Percentiles rank a stretch among this genome's conserved stretches.
These are phyloP conservation scores for Laguncularia racemosa DNA, from an alignment of 345 rosid species.

Conservation along the genomic window DNA sequence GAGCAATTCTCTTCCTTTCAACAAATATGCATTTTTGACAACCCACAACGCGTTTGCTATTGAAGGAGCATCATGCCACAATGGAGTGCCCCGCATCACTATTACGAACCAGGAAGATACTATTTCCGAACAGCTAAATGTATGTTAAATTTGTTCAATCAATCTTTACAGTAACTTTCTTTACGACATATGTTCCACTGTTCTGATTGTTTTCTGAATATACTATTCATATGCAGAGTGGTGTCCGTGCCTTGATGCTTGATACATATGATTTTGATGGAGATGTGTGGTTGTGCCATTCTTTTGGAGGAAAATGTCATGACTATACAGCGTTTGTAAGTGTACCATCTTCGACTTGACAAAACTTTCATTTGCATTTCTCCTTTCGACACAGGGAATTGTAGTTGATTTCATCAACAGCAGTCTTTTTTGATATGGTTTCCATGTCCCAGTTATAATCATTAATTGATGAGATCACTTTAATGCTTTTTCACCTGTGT, in stretches of 20 bases:
- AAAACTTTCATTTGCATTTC: not conserved
- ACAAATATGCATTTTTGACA: constrained; percentile 62
- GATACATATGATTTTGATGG: constrained; percentile 63
- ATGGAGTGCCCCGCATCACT: constrained; percentile 40
- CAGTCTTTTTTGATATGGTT: too few species aligned
- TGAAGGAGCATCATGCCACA: constrained; percentile 38
- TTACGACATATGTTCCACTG: not conserved
- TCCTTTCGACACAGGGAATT: not conserved
- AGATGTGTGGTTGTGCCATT: constrained; percentile 71
- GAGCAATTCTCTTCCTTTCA: constrained; percentile 66
- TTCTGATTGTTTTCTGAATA: too few species aligned
- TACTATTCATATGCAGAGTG: constrained; percentile 30
- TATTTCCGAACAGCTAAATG: constrained; percentile 51
- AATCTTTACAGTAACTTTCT: not conserved
- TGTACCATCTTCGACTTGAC: not conserved
- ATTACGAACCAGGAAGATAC: constrained; percentile 62
- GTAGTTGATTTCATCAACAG: too few species aligned
- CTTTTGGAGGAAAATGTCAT: constrained; percentile 45
- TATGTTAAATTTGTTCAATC: constrained; percentile 7
- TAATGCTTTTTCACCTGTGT: too few species aligned
- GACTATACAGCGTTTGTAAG: constrained; percentile 60
- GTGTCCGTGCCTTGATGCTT: constrained; percentile 60
- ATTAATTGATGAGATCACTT: too few species aligned
- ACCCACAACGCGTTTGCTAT: constrained; percentile 71
- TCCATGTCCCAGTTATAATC: too few species aligned